Conservation (phyloP, 2,329 filamentous ascomycete genomes). For the Pseudogymnoascus sp. region DNA sequence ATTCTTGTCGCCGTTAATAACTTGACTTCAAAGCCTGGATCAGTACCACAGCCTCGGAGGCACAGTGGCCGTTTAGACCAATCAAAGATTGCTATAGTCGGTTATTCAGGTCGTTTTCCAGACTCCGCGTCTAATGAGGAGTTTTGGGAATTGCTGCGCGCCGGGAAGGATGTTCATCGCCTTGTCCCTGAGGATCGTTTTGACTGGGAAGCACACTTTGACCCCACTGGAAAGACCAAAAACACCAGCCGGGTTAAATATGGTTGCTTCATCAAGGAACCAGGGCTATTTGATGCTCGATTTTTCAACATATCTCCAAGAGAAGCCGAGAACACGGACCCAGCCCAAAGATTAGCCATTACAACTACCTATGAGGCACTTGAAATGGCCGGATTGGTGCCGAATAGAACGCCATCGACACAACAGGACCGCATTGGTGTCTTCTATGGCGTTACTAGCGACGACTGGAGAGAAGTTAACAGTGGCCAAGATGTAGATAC, state of each 20-base stretch:
- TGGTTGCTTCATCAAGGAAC: slow-evolving; percentile 61
- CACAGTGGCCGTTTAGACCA: slow-evolving; percentile 25
- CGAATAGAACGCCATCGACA: slow-evolving; percentile 18
- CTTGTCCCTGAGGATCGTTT: slow-evolving; percentile 57
- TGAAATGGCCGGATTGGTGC: slow-evolving; percentile 67
- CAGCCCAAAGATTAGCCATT: slow-evolving; percentile 67
- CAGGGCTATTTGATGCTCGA: slow-evolving; percentile 65
- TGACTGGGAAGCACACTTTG: slow-evolving; percentile 60
- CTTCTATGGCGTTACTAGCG: slow-evolving; percentile 18
- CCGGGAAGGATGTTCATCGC: slow-evolving; percentile 63
- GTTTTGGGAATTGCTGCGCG: slow-evolving; percentile 67
- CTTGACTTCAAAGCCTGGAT: slow-evolving; percentile 2
- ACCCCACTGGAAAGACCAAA: slow-evolving; percentile 61
- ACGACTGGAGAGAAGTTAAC: slow-evolving; percentile 19
- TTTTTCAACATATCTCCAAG: slow-evolving; percentile 81
- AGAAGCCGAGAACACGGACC: slow-evolving; percentile 69
- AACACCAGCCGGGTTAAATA: slow-evolving; percentile 69
- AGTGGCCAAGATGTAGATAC: slow-evolving; percentile 15
- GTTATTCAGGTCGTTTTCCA: slow-evolving; percentile 69
- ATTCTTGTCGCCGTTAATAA: background rate
- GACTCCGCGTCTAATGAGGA: slow-evolving; percentile 60
- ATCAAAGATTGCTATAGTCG: slow-evolving; percentile 75
- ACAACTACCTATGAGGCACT: slow-evolving; percentile 71
- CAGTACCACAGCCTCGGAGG: background rate
- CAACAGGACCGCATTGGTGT: slow-evolving; percentile 33